A percentile compares a stretch with the other conserved stretches of the same genome.
These are phyloP conservation scores for Diaporthe vaccinii DNA, from an alignment of 2,329 filamentous ascomycete genomes.

Conservation along the genomic window DNA sequence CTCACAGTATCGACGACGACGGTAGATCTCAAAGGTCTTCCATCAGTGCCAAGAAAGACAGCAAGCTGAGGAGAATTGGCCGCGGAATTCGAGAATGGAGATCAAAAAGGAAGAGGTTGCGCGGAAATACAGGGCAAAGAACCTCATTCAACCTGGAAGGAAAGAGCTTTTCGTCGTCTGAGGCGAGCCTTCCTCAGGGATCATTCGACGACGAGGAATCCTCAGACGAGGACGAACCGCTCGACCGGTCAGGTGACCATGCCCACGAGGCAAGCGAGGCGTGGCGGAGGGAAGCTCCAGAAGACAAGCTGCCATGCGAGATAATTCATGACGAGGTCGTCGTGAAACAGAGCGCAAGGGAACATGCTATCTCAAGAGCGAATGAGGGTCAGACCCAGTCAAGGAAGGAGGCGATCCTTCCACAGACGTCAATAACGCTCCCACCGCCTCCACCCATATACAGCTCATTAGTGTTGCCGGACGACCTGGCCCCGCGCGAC, in stretches of 20 bases:
- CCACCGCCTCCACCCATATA: background rate
- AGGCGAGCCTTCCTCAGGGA: background rate
- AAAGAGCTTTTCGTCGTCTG: constrained; percentile 19
- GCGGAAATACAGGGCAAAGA: background rate
- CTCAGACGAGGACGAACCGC: background rate
- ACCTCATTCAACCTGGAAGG: background rate
- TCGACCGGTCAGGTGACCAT: background rate
- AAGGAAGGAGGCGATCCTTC: background rate
- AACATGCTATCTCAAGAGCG: background rate
- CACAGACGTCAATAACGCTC: background rate
- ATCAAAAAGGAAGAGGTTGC: constrained; percentile 21
- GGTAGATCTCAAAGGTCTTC: background rate
- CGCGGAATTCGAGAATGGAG: constrained; percentile 32
- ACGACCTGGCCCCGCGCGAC: background rate
- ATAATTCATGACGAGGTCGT: background rate
- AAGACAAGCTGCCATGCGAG: background rate
- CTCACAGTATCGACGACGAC: constrained; percentile 1
- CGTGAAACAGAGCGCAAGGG: background rate
- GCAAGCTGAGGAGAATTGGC: constrained; percentile 21
- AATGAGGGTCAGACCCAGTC: background rate
- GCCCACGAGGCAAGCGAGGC: background rate
- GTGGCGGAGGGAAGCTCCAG: no score
- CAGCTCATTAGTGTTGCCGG: background rate
- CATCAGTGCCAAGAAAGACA: constrained; percentile 9
- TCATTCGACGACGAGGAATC: background rate